Conservation (phyloP, 345 rosid species). For the Heritiera littoralis region DNA sequence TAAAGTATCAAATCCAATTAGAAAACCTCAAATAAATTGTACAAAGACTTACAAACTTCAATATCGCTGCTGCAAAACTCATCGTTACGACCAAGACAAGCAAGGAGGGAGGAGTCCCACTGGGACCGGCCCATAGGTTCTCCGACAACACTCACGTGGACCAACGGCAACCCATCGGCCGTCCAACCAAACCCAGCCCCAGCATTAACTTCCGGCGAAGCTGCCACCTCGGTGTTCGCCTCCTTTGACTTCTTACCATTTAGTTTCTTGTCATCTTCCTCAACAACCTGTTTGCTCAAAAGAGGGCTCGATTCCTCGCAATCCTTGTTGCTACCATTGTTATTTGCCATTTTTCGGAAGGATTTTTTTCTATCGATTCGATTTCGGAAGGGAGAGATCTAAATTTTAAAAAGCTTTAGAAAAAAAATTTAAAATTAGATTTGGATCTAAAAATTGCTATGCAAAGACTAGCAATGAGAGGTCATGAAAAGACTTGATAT, state of each 20-base stretch:
- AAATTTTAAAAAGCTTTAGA: too few species aligned
- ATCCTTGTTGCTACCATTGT: too few species aligned
- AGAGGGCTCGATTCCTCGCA: too few species aligned
- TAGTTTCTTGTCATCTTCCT: slow-evolving; percentile 39
- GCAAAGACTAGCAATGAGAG: too few species aligned
- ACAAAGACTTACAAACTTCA: slow-evolving; percentile 81
- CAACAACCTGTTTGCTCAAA: not conserved
- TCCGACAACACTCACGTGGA: slow-evolving; percentile 74
- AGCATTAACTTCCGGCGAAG: slow-evolving; percentile 24
- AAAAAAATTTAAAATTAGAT: too few species aligned
- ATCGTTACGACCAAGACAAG: slow-evolving; percentile 87
- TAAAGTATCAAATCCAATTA: not conserved
- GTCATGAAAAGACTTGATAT: too few species aligned
- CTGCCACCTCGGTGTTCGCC: not conserved
- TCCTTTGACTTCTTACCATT: slow-evolving; percentile 11
- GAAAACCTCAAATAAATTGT: not conserved
- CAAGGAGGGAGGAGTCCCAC: slow-evolving; percentile 69
- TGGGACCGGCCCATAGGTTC: slow-evolving; percentile 74
- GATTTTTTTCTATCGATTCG: too few species aligned
- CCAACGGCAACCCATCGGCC: slow-evolving; percentile 77
- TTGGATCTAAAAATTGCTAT: too few species aligned
- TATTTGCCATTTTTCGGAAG: too few species aligned
- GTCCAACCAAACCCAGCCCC: slow-evolving; percentile 60
- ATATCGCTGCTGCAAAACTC: slow-evolving; percentile 98
- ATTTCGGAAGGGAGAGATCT: too few species aligned